Percentiles rank a stretch among this genome's conserved stretches.
These are phyloP conservation scores for Gloeophyllum trabeum DNA, from an alignment of 768 basidiomycete species.

Conservation along the genomic window DNA sequence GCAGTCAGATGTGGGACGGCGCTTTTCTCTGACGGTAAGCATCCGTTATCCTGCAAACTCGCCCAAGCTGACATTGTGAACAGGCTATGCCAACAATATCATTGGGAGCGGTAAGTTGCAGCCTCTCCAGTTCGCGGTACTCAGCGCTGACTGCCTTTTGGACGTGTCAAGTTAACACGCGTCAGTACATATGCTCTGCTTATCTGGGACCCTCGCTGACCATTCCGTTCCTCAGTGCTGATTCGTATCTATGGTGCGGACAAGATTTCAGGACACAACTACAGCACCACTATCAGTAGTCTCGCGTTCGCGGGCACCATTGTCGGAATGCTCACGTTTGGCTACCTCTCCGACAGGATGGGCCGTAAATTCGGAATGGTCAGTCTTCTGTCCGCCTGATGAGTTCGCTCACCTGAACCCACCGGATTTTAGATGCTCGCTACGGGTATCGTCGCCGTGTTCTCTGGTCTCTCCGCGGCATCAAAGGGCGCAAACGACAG, in stretches of 20 bases:
- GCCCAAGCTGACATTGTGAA: constrained; percentile 2
- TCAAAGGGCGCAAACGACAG: constrained; percentile 70
- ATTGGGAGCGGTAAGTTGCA: constrained; percentile 60
- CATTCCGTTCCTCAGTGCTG: constrained; percentile 36
- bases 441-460: constrained; percentile 73
- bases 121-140: too few species aligned
- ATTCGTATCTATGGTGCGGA: constrained; percentile 56
- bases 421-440: constrained; percentile 51
- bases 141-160: not conserved
- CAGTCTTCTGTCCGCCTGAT: constrained; percentile 8
- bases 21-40: constrained; percentile 72
- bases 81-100: constrained; percentile 74
- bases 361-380: constrained; percentile 89
- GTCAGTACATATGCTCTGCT: constrained; percentile 24
- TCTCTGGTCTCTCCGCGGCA: constrained; percentile 75
- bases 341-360: constrained; percentile 77
- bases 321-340: constrained; percentile 77
- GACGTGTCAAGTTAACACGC: constrained; percentile 59
- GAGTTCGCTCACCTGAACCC: not conserved
- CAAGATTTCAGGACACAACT: constrained; percentile 38
- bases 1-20: constrained; percentile 58
- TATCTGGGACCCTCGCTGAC: constrained; percentile 3
- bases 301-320: constrained; percentile 78
- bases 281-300: constrained; percentile 52
- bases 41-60: not conserved